A percentile compares a stretch with the other conserved stretches of the same genome.
Conservation (phyloP, 1,139 yeast genomes). For the Suhomyces kunorum region DNA sequence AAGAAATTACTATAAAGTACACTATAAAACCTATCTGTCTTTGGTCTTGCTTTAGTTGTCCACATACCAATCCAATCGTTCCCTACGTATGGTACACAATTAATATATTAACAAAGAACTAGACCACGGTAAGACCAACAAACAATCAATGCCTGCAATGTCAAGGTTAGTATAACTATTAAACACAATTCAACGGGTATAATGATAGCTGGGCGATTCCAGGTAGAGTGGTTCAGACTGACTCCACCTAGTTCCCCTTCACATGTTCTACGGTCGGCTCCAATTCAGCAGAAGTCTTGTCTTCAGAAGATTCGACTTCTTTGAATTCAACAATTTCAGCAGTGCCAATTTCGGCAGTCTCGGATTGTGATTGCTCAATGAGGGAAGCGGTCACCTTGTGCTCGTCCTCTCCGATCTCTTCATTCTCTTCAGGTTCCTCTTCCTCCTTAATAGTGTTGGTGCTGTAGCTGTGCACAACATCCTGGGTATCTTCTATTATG, state of each 20-base stretch:
- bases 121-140: conserved; percentile 1
- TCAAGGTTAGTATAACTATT: not conserved
- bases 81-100: conserved; percentile 2
- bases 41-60: not conserved
- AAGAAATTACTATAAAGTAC: not conserved
- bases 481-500: conserved; percentile 16
- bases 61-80: not conserved
- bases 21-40: not conserved
- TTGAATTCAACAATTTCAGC: not conserved
- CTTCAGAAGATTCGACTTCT: not conserved
- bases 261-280: not conserved
- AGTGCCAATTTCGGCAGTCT: not conserved
- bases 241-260: not conserved
- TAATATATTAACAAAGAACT: conserved; percentile 7
- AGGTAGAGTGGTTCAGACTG: not conserved
- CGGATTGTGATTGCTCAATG: not conserved
- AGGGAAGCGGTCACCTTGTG: not conserved
- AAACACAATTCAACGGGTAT: conserved; percentile 3
- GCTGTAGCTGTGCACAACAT: conserved; percentile 30
- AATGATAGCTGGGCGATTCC: not conserved
- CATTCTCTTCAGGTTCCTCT: conserved; percentile 39
- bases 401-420: conserved; percentile 6
- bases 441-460: conserved; percentile 45
- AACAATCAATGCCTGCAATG: conserved; percentile 7
- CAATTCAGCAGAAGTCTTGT: not conserved